These are phyloP conservation scores for Penicillium sp. DNA, from an alignment of 2,329 filamentous ascomycete species.

Conservation along the genomic window DNA sequence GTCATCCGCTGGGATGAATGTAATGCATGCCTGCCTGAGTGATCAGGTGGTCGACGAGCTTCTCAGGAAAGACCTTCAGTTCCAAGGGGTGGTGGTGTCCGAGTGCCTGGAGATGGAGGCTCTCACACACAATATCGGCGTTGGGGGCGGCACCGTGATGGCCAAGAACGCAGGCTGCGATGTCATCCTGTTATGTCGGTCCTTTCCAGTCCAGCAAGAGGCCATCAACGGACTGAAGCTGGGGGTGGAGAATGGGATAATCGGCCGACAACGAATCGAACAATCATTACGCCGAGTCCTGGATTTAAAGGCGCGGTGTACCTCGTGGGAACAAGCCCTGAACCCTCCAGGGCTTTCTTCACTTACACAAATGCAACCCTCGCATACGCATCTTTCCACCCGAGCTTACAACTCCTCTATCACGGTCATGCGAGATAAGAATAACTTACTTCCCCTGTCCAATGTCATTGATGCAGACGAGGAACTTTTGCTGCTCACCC, in stretches of 20 bases:
- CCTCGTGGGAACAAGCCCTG: slow-evolving; percentile 88
- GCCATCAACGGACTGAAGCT: slow-evolving; percentile 87
- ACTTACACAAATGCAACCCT: slow-evolving; percentile 77
- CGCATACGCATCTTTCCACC: slow-evolving; percentile 77
- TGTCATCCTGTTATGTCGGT: slow-evolving; percentile 82
- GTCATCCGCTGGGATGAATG: slow-evolving; percentile 86
- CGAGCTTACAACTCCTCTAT: slow-evolving; percentile 91
- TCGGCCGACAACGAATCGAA: slow-evolving; percentile 76
- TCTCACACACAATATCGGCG: slow-evolving; percentile 92
- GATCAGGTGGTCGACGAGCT: slow-evolving; percentile 92
- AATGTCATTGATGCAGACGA: slow-evolving; percentile 80
- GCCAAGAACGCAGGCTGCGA: slow-evolving; percentile 96
- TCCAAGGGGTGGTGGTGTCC: slow-evolving; percentile 89
- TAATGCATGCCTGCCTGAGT: slow-evolving; percentile 91
- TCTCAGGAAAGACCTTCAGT: slow-evolving; percentile 83
- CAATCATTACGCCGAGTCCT: slow-evolving; percentile 79
- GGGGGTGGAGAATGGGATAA: slow-evolving; percentile 86
- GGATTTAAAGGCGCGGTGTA: slow-evolving; percentile 78
- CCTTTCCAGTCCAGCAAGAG: slow-evolving; percentile 85
- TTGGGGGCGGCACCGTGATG: slow-evolving; percentile 95
- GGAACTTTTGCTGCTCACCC: slow-evolving; percentile 85
- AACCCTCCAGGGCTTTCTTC: slow-evolving; percentile 78
- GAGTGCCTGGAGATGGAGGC: slow-evolving; percentile 98
- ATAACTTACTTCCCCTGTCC: slow-evolving; percentile 78
- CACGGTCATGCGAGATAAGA: slow-evolving; percentile 87